Evolutionary conservation across 2,329 filamentous ascomycete species (phyloP).

Genomic region (Arthroderma sp.): DNA sequence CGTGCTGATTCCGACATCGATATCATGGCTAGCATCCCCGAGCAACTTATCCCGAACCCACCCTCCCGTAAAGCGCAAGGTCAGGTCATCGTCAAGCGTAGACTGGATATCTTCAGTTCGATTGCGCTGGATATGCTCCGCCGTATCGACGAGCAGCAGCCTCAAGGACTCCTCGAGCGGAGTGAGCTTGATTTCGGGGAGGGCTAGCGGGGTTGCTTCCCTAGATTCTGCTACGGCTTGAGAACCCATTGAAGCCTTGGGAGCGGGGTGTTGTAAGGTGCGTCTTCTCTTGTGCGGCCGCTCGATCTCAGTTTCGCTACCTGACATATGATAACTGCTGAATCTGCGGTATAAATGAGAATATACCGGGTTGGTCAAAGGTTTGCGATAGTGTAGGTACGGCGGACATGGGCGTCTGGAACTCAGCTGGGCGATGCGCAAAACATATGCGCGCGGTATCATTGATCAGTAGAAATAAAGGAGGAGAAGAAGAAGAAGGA

Average conservation of each 20-base stretch:
- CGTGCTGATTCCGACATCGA: conserved; percentile 36
- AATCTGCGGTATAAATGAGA: conserved; percentile 1
- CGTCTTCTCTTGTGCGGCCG: conserved; percentile 22
- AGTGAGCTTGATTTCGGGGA: conserved; percentile 46
- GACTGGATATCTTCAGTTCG: conserved; percentile 26
- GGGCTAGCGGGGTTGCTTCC: conserved; percentile 2
- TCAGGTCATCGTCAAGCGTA: conserved; percentile 15
- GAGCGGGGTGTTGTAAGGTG: conserved; percentile 13
- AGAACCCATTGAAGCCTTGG: conserved; percentile 4
- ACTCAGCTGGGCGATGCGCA: too few species aligned
- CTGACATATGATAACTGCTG: too few species aligned
- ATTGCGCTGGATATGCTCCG: conserved; percentile 43
- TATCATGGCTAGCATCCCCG: conserved; percentile 34
- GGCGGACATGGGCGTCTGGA: background rate
- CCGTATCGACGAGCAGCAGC: conserved; percentile 69
- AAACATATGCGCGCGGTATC: too few species aligned
- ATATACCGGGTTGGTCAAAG: conserved; percentile 8
- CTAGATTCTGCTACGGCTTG: conserved; percentile 14
- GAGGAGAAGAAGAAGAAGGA: too few species aligned
- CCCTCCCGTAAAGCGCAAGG: conserved; percentile 36
- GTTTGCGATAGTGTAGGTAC: background rate
- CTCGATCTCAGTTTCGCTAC: conserved; percentile 4
- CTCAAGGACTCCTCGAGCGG: conserved; percentile 59
- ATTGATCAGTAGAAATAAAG: too few species aligned
- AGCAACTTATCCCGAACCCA: conserved; percentile 40